Percentiles rank a stretch among this genome's conserved stretches.
Conservation (phyloP, 1,139 yeast species). For the Pneumocystis oryctolagi region DNA sequence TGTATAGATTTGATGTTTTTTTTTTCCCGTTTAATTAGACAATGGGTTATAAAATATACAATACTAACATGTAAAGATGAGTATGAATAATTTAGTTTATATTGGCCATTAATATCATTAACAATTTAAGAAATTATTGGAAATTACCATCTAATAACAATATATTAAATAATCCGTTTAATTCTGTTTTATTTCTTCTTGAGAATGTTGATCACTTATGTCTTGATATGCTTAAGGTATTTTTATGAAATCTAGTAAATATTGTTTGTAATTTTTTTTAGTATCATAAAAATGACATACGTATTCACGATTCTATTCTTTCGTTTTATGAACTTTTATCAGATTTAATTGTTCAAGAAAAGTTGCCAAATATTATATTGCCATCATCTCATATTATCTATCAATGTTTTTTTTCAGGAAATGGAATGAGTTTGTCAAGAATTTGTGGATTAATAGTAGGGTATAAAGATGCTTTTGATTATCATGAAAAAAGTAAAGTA, state of each 20-base stretch:
- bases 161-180: background rate
- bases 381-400: conserved; percentile 2
- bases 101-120: background rate
- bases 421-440: conserved; percentile 34
- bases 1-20: background rate
- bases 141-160: background rate
- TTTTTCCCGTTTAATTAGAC: background rate
- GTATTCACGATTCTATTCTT: conserved; percentile 1
- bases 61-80: conserved; percentile 19
- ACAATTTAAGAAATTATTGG: background rate
- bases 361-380: background rate
- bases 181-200: background rate
- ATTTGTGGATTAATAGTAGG: conserved; percentile 36
- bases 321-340: background rate
- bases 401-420: conserved; percentile 25
- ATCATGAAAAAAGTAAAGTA: conserved; percentile 1
- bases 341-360: background rate
- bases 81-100: background rate
- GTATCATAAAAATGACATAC: background rate
- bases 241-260: background rate
- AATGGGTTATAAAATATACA: conserved; percentile 23
- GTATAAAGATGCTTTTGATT: conserved; percentile 25
- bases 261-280: background rate
- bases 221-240: background rate
- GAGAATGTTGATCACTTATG: background rate